Base-by-base conservation (phyloP, 169 alveolate genomes). In the Plasmodium adleri region DNA sequence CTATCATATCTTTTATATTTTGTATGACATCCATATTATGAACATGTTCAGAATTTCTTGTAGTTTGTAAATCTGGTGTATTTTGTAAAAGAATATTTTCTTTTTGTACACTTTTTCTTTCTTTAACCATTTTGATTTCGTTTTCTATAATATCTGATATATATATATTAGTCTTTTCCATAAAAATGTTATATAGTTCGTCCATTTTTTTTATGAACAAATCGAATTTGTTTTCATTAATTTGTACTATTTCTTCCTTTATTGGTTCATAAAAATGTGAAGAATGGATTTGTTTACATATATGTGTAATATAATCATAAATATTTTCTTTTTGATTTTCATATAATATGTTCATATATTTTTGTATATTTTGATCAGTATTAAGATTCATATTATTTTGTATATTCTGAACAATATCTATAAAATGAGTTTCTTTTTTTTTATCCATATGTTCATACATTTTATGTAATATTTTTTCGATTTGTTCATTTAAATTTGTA, bases 121-220 rank as follows among this genome's bases (percentile, higher is more conserved):
- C 12, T 60, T 59, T 17, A 59, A 58, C 0, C 13, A 26, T 10
- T 76, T 43, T 76, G 54, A 76, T 28, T 15, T 76, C 89, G 24
- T 49, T 76, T 1, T 17, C 45, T 20, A 76, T 6, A 43, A 7
- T 15, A 10, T 28, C 66, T 17, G 78, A 13, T 2, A 74, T 58
- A 24, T 32, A 5, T 43, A 52, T 24, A 3, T 54, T 50, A 15
- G 88, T n/a, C 9, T 66, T 43, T 52, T 74, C 43, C 45, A 74
- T 60, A 4, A 74, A 26, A 22, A 43, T 45, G 12, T 17, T 10
- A 20, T 49, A 26, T 15, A 20, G 12, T 24, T 76, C 15, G 17
- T 76, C 52, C 0, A 68, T 8, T 20, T 22, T 62, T n/a, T 58
- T 24, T 17, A 47, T 22, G 6, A 28, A 28, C 7, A 17, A 2